Evolutionary conservation across 805 yeast genomes (phyloP).

Genomic region (Kuraishia piskuri): DNA sequence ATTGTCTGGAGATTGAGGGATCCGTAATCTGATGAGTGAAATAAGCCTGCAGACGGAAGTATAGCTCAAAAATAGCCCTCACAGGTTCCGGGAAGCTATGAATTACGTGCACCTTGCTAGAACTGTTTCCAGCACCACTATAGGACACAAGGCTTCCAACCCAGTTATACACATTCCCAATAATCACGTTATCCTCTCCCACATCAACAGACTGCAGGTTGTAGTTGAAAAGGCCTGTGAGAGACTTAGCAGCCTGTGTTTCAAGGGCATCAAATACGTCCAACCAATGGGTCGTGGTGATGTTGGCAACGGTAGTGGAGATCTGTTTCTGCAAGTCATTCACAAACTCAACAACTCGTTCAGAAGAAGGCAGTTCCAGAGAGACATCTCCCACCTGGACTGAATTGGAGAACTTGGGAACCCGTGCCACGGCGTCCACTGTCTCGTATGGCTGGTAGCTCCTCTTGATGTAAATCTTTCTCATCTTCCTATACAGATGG

Average conservation of each 20-base stretch:
- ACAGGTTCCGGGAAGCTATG: slow-evolving; percentile 62
- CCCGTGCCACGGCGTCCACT: slow-evolving; percentile 23
- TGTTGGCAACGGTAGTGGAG: slow-evolving; percentile 43
- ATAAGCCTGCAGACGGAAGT: slow-evolving; percentile 56
- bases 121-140: slow-evolving; percentile 15
- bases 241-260: slow-evolving; percentile 48
- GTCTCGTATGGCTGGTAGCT: slow-evolving; percentile 52
- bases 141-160: slow-evolving; percentile 46
- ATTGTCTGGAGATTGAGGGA: slow-evolving; percentile 42
- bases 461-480: slow-evolving; percentile 62
- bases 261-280: slow-evolving; percentile 68
- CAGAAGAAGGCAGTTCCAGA: slow-evolving; percentile 26
- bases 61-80: slow-evolving; percentile 55
- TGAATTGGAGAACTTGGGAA: slow-evolving; percentile 16
- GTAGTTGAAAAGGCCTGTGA: slow-evolving; percentile 49
- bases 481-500: slow-evolving; percentile 50
- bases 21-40: slow-evolving; percentile 60
- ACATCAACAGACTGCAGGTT: slow-evolving; percentile 29
- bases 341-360: slow-evolving; percentile 48
- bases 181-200: slow-evolving; percentile 46
- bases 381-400: slow-evolving; percentile 36
- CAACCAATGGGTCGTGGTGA: slow-evolving; percentile 71
- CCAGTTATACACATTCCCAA: slow-evolving; percentile 68
- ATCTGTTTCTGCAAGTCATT: slow-evolving; percentile 56
- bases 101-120: slow-evolving; percentile 17